These are phyloP conservation scores for Fusarium continuum DNA, from an alignment of 2,329 filamentous ascomycete genomes.

Conservation along the genomic window DNA sequence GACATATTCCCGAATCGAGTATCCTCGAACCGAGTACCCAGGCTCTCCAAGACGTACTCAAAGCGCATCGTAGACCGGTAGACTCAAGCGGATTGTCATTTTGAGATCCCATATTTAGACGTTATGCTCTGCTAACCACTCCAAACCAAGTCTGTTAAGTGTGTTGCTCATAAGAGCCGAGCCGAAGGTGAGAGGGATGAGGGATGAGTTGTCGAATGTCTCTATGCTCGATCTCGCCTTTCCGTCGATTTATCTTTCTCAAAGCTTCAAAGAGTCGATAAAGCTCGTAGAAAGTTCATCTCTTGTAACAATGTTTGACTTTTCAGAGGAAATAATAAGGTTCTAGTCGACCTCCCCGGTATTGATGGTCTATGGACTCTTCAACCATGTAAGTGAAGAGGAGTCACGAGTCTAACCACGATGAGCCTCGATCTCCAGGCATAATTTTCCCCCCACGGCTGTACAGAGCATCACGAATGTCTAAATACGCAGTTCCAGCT, in stretches of 20 bases:
- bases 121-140: neutral
- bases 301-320: conserved; percentile 13
- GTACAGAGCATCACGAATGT: conserved; percentile 20
- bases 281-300: neutral
- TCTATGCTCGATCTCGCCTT: neutral
- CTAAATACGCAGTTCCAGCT: conserved; percentile 12
- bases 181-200: conserved; percentile 19
- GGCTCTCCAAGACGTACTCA: conserved; percentile 22
- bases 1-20: conserved; percentile 26
- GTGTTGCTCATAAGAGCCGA: neutral
- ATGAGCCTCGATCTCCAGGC: conserved; percentile 22
- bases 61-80: neutral
- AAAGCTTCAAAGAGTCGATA: neutral
- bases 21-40: conserved; percentile 29
- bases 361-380: conserved; percentile 19
- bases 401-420: conserved; percentile 30
- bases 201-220: conserved; percentile 17
- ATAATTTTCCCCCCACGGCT: neutral
- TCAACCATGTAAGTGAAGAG: conserved; percentile 18
- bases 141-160: conserved; percentile 1
- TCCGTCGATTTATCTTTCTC: conserved; percentile 12
- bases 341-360: too few species aligned
- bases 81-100: conserved; percentile 5
- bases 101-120: conserved; percentile 21
- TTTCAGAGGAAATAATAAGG: conserved; percentile 28